A percentile compares a stretch with the other conserved stretches of the same genome.
phyloP scores from a whole-genome alignment of 352 stramenopile genomes.

The Globisporangium polare region DNA sequence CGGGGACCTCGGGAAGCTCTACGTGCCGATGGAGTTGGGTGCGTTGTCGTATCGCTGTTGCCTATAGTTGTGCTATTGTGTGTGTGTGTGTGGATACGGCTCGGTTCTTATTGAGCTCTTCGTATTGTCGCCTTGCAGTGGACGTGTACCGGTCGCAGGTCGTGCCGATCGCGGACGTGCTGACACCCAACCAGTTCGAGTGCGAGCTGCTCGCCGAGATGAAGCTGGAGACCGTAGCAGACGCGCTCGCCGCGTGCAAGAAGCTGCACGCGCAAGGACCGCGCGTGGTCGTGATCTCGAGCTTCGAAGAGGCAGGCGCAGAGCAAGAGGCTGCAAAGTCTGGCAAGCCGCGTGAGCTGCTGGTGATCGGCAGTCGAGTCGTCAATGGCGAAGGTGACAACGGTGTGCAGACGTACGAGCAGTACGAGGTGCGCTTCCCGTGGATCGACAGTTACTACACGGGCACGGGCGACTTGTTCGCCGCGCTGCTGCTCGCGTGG shows the following conservation, averaged over 20 bases:
- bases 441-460: constrained; percentile 83
- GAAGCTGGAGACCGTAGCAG: constrained; percentile 56
- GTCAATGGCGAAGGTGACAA: constrained; percentile 3
- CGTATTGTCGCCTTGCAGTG: constrained; percentile 32
- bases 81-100: neutral
- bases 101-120: constrained; percentile 6
- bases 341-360: constrained; percentile 32
- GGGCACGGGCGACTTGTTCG: constrained; percentile 79
- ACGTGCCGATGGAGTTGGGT: constrained; percentile 79
- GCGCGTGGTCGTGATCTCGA: constrained; percentile 80
- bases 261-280: constrained; percentile 70
- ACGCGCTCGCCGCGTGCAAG: constrained; percentile 66
- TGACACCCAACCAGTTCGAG: constrained; percentile 87
- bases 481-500: constrained; percentile 78
- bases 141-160: constrained; percentile 75
- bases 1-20: constrained; percentile 76
- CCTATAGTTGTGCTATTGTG: neutral
- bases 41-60: constrained; percentile 11
- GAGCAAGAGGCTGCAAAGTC: constrained; percentile 31
- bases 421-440: constrained; percentile 77
- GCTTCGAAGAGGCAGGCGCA: constrained; percentile 52
- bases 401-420: constrained; percentile 36
- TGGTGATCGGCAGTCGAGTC: constrained; percentile 71
- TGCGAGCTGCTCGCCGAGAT: constrained; percentile 76
- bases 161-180: constrained; percentile 75